phyloP scores from a whole-genome alignment of 2,329 filamentous ascomycete species.

The Fusarium virguliforme region DNA sequence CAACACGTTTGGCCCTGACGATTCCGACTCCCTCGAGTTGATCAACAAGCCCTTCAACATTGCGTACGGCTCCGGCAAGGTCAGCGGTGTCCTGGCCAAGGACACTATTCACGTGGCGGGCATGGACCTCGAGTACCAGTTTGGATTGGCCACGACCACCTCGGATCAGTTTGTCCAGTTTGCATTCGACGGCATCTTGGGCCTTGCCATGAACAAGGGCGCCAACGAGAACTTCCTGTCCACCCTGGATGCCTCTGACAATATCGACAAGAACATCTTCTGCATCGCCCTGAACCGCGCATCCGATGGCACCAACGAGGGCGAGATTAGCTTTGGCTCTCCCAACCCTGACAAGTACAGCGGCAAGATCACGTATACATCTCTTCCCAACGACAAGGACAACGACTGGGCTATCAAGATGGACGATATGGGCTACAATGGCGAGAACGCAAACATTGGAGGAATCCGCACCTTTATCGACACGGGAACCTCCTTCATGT shows the following conservation, averaged over 20 bases:
- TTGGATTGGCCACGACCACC: constrained; percentile 81
- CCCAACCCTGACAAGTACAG: constrained; percentile 77
- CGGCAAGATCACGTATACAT: constrained; percentile 78
- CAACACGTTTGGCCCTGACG: constrained; percentile 75
- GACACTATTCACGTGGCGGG: constrained; percentile 80
- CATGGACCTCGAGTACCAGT: constrained; percentile 74
- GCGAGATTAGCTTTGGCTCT: constrained; percentile 84
- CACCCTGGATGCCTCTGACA: constrained; percentile 69
- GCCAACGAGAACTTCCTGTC: constrained; percentile 78
- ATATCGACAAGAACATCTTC: constrained; percentile 77
- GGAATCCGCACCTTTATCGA: constrained; percentile 80
- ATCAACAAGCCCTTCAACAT: constrained; percentile 73
- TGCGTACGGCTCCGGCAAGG: constrained; percentile 83
- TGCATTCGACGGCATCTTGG: constrained; percentile 90
- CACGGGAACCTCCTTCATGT: constrained; percentile 85
- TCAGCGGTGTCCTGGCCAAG: constrained; percentile 75
- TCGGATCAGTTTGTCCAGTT: constrained; percentile 83
- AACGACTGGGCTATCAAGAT: constrained; percentile 82
- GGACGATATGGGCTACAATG: constrained; percentile 76
- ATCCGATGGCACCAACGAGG: constrained; percentile 76
- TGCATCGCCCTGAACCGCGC: constrained; percentile 79
- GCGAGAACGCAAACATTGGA: constrained; percentile 70
- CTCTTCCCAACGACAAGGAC: constrained; percentile 60
- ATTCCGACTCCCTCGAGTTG: constrained; percentile 76
- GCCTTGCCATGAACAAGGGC: constrained; percentile 76